A percentile compares a stretch with the other conserved stretches of the same genome.
phyloP scores from a whole-genome alignment of 192 early-diverging fungal species.

The Thamnidium elegans region DNA sequence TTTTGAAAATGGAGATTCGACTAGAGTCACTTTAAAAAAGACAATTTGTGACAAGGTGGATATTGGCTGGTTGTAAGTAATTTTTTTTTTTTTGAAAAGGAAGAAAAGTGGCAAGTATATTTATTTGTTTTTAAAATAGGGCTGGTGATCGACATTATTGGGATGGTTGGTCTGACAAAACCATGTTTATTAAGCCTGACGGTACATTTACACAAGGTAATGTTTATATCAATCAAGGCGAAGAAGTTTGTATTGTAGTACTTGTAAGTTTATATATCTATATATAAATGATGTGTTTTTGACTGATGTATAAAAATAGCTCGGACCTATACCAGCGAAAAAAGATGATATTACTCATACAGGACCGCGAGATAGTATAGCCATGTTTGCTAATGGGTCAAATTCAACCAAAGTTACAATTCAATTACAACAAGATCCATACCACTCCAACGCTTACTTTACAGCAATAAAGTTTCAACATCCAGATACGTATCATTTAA shows the following conservation, averaged over 20 bases:
- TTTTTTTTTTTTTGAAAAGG: neutral
- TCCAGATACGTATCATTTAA: slow-evolving; percentile 26
- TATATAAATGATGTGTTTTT: neutral
- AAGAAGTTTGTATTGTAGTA: slow-evolving; percentile 27
- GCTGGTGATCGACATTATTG: slow-evolving; percentile 25
- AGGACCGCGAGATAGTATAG: slow-evolving; percentile 29
- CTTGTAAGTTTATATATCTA: slow-evolving; percentile 18
- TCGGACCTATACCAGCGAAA: slow-evolving; percentile 28
- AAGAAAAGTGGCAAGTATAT: neutral
- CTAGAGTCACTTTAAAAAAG: no score
- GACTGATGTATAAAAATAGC: neutral
- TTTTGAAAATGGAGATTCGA: no score
- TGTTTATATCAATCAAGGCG: slow-evolving; percentile 15
- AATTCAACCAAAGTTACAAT: slow-evolving; percentile 18
- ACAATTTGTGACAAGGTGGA: slow-evolving; percentile 8
- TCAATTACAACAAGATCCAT: slow-evolving; percentile 24
- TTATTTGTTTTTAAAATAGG: slow-evolving; percentile 5
- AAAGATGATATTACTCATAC: slow-evolving; percentile 8
- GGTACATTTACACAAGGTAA: slow-evolving; percentile 24
- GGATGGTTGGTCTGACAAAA: slow-evolving; percentile 28
- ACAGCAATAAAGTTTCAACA: slow-evolving; percentile 26
- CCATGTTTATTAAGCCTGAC: slow-evolving; percentile 25
- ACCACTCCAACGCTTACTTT: slow-evolving; percentile 27
- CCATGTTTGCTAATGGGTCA: slow-evolving; percentile 20
- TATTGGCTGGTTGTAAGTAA: slow-evolving; percentile 13